Base-by-base conservation (phyloP, 1,139 yeast species). In the Pichia cactophila region DNA sequence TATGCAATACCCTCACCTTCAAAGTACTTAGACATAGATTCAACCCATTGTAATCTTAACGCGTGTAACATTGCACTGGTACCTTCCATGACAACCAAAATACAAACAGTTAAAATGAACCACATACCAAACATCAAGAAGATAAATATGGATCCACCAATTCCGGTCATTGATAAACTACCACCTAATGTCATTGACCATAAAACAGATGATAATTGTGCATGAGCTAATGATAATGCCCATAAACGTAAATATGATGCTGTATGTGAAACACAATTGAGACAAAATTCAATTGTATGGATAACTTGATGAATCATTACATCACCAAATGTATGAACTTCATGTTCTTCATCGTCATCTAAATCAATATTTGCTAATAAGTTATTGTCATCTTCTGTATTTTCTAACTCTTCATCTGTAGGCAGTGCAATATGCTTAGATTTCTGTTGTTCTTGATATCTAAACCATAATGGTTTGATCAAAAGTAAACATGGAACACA, bases 61-160 rank as follows among this genome's bases (percentile, higher is more conserved):
- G 90, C 80, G 66, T 85, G 94, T 65, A 85, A 74, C 94, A 85
- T 85, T 42, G 94, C 94, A 37, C 90, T 83, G 0, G 94, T 85
- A 57, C 94, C 94, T 68, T 85, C 94, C 94, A 85, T 85, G 48
- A 81, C 69, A 28, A 85, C 94, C 64, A 85, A 73, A 55, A 85
- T 83, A 60, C 80, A 78, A 33, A 83, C 85, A 0, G 92, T 83
- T 58, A 85, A 70, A 5, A 75, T 74, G 65, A 85, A 83, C 94
- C 94, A 85, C 84, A 85, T 78, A 42, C 80, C 87, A 65, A 85
- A 85, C 61, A 83, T 69, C 26, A 77, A 67, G 47, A 84, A 86
- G 14, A 78, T 71, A 69, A 72, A 71, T 44, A 77, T 50, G 2
- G 75, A 72, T 33, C 83, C 84, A 9, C 68, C 59, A 59, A 49